Evolutionary conservation across 441 rosid species (phyloP).

Genomic region (Kokia cookei): DNA sequence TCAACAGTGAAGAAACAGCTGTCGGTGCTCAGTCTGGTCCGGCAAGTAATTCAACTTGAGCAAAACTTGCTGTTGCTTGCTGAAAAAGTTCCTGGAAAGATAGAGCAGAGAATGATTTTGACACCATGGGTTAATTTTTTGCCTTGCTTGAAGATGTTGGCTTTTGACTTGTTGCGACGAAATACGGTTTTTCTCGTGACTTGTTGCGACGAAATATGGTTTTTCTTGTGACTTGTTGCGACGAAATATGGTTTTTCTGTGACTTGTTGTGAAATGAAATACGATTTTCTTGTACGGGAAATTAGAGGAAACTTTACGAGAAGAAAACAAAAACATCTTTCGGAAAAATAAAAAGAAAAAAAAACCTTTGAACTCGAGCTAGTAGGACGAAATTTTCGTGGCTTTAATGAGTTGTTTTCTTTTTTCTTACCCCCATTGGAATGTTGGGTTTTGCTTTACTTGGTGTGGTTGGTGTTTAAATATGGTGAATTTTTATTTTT

Average conservation of each 20-base stretch:
- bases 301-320: conserved; percentile 14
- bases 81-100: conserved; percentile 6
- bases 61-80: conserved; percentile 4
- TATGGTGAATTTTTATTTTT: conserved; percentile 17
- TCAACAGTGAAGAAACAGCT: conserved; percentile 14
- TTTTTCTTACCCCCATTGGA: not conserved
- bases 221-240: conserved; percentile 3
- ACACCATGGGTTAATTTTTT: conserved; percentile 12
- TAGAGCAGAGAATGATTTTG: conserved; percentile 8
- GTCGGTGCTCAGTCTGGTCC: conserved; percentile 8
- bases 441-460: not conserved
- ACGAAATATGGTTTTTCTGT: not conserved
- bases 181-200: not conserved
- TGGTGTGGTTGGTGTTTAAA: conserved; percentile 9
- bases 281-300: not conserved
- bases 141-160: conserved; percentile 8
- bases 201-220: too few species aligned
- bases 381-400: conserved; percentile 16
- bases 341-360: not conserved
- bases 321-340: conserved; percentile 5
- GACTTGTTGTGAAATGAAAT: conserved; percentile 8
- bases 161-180: conserved; percentile 5
- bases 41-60: conserved; percentile 13
- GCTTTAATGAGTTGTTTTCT: not conserved
- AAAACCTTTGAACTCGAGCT: conserved; percentile 10